Evolutionary conservation across 2,329 filamentous ascomycete species (phyloP), one percentile per base, ranked within the genome.

Genomic region (Lasiodiplodia sp.): DNA sequence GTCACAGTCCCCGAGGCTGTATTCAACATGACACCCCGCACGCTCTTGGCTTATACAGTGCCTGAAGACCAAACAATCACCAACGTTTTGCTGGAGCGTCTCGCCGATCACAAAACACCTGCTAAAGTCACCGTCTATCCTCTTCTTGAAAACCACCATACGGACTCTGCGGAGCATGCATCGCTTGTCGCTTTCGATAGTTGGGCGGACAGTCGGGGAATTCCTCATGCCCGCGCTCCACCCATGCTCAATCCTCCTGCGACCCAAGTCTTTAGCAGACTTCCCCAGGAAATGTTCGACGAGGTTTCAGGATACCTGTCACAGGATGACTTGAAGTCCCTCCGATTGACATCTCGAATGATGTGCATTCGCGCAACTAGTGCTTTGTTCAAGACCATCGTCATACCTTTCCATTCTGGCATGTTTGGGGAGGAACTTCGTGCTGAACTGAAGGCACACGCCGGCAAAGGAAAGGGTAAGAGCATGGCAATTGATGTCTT

Each of bases 241-340:
- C 58, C 58, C 10, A 21, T 7, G 12, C 12, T 51, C 14, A 14
- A 3, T 16, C 57, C 38, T 12, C 23, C 21, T 23, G 3, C 23
- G 14, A 16, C 2, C 21, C 23, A 4, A 21, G 38, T 18, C 23
- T 8, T 47, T 18, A 34, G 18, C n/a, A 49, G 34, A 18, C 10
- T 92, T 1, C 89, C 90, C 0, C 81, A 87, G 6, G 90, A 92
- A 73, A 80, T 92, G 2, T 91, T 89, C 73, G 83, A 86, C 63
- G 73, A 84, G 65, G 87, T 92, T 66, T 84, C 84, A 7, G 74
- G 78, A 1, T 78, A 87, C 73, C 82, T 92, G 6, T 83, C 86
- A 10, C 85, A 87, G 4, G 81, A 85, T 40, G 87, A 89, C 70
- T 81, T 91, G 63, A 86, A 88, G 75, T 83, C 79, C 37, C 83